Evolutionary conservation across 805 yeast genomes (phyloP), one percentile per base, ranked within the genome.

Genomic region (Saccharomycopsis vini): DNA sequence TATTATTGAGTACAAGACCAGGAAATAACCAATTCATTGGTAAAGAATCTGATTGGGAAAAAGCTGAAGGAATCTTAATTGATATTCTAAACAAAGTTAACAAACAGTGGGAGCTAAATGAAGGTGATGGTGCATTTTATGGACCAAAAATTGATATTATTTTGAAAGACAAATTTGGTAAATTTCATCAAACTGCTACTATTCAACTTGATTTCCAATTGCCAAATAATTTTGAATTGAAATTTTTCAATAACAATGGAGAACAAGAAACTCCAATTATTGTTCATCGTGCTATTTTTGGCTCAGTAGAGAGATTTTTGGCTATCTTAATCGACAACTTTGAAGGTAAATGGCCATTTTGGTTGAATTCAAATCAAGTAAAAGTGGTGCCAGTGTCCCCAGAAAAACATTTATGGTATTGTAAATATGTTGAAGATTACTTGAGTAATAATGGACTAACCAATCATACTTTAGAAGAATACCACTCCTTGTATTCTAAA

Each of bases 81-180:
- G 54, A 59, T 1, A 89, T 85, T 1, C 61, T 92, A 38, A 67
- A 80, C 41, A 54, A 61, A 10, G 23, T 28, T 18, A 79, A 79
- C 1, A 64, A 68, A 34, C 59, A 65, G 4, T 89, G 95, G 94
- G 58, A 71, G 15, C 54, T 85, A 6, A 79, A 88, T 52, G 85
- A 79, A 50, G 95, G 94, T n/a, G 99, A 92, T 61, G 98, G 98
- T 28, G 99, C 84, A 5, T 78, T 78, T 60, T 92, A 92, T 64
- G 98, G 98, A 0, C 98, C 98, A 23, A 90, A 90, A 58, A 87
- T 92, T 49, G 98, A 92, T 61, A 73, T 92, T 36, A 67, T 85
- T 42, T 74, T 92, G 42, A 76, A 76, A 5, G 98, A 92, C 63
- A 80, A 82, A 26, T 76, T 73, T 40, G 82, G 80, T 1, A 88